Base-by-base conservation (phyloP, 176 grass and related monocot species). In the Eragrostis curvula region DNA sequence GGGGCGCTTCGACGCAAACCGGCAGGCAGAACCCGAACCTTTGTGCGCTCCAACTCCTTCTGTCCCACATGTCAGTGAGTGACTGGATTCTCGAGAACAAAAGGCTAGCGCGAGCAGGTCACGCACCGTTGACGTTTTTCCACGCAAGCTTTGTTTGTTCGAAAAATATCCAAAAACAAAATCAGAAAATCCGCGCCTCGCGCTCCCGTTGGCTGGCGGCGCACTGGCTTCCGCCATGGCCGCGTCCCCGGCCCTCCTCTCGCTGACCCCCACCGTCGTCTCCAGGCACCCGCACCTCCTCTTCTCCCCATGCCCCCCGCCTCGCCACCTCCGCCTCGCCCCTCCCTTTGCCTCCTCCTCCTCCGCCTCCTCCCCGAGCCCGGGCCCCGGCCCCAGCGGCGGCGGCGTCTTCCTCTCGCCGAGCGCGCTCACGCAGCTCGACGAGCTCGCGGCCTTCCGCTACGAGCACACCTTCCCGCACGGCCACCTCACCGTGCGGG, bases 401-500 rank as follows among this genome's bases (percentile, higher is more conserved):
- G 73, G 50, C 3, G 55, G 80, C 27, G 88, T 89, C 64, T 97
- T 97, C 82, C 83, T 97, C 43, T 87, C 76, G 40, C 88, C 88
- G 53, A 52, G 67, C 66, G 84, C 88, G 39, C 61, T 91, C 47
- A 27, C 58, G 29, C 74, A 83, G 73, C 87, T 85, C 70, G 73
- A 89, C 20, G 80, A 66, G 47, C 90, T 98, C 74, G 67, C 50
- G 20, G 17, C 81, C 0, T 95, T 89, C 83, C 79, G 84, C 80
- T 85, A 84, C 71, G 66, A 49, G 74, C 74, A 93, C 82, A 32
- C 88, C 27, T 88, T 90, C 70, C 78, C 88, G 14, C 86, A 88
- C 45, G 92, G 89, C 18, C 44, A 24, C 18, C 88, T 98, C 64
- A 85, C 78, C 21, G 91, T 95, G 79, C 92, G 92, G 2, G 86